Evolutionary conservation across 495 filamentous ascomycete genomes (phyloP).

Genomic region (Acidomyces sp.): DNA sequence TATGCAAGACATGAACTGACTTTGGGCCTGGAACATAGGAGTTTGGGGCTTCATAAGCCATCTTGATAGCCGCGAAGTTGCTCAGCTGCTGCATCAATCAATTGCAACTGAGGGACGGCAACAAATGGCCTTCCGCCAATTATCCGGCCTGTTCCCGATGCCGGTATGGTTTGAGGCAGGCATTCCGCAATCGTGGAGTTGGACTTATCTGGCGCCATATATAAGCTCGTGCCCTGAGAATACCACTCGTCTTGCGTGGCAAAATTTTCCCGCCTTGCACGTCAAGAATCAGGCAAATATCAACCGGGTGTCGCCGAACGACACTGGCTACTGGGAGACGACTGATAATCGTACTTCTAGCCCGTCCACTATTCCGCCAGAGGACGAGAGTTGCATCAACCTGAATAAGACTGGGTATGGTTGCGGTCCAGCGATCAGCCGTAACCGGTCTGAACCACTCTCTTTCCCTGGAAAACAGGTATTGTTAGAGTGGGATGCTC

Average conservation of each 20-base stretch:
- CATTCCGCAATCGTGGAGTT: constrained; percentile 75
- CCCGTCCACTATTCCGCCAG: constrained; percentile 33
- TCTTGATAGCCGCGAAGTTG: constrained; percentile 63
- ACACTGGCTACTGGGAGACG: constrained; percentile 42
- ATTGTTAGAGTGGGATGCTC: constrained; percentile 56
- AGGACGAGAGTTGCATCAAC: constrained; percentile 38
- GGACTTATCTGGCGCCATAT: constrained; percentile 74
- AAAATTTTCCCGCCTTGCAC: constrained; percentile 69
- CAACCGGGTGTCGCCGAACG: constrained; percentile 40
- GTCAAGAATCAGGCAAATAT: constrained; percentile 71
- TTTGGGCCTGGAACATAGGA: no score
- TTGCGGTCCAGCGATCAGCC: constrained; percentile 51
- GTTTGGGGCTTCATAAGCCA: constrained; percentile 65
- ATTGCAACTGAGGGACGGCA: constrained; percentile 79
- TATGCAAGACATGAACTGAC: no score
- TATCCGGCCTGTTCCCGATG: constrained; percentile 73
- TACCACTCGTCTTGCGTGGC: constrained; percentile 68
- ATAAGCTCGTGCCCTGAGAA: constrained; percentile 65
- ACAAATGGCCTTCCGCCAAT: constrained; percentile 80
- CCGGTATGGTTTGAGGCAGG: constrained; percentile 74
- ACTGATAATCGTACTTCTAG: constrained; percentile 36
- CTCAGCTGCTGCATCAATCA: constrained; percentile 56
- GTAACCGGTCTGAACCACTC: constrained; percentile 53
- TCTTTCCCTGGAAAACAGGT: constrained; percentile 66
- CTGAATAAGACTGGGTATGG: constrained; percentile 37